Percentiles rank a stretch among this genome's conserved stretches.
These are phyloP conservation scores for Phytophthora pisi DNA, from an alignment of 352 stramenopile species.

Conservation along the genomic window DNA sequence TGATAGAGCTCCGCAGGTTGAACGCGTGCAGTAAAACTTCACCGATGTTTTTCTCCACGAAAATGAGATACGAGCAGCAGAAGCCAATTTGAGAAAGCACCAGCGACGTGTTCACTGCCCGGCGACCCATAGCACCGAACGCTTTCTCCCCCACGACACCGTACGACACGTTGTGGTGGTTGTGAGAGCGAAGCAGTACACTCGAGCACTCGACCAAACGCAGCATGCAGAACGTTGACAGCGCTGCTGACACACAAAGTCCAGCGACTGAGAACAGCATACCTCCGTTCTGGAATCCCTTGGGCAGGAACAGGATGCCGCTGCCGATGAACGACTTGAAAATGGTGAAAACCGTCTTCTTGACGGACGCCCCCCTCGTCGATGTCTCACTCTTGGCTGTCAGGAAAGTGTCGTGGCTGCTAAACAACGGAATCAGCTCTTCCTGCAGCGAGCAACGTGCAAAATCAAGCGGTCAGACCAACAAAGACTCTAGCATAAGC, in stretches of 20 bases:
- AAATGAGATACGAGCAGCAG: conserved; percentile 77
- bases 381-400: conserved; percentile 19
- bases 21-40: conserved; percentile 60
- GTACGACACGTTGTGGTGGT: conserved; percentile 50
- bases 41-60: conserved; percentile 69
- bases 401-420: conserved; percentile 10
- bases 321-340: conserved; percentile 75
- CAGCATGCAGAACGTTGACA: conserved; percentile 68
- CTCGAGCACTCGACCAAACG: conserved; percentile 56
- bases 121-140: conserved; percentile 43
- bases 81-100: conserved; percentile 71
- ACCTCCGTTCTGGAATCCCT: conserved; percentile 67
- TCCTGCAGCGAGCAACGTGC: conserved; percentile 4
- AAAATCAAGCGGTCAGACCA: not conserved
- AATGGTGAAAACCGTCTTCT: conserved; percentile 68
- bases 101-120: conserved; percentile 65
- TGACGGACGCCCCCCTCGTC: conserved; percentile 33
- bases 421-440: conserved; percentile 29
- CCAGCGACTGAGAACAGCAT: conserved; percentile 65
- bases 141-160: conserved; percentile 52
- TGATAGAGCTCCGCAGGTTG: conserved; percentile 36
- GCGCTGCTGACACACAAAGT: conserved; percentile 49
- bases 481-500: not conserved
- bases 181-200: conserved; percentile 28
- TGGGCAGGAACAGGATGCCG: conserved; percentile 65